Percentiles rank a stretch among this genome's conserved stretches.
These are phyloP conservation scores for Chloropicon primus DNA, from an alignment of 139 green algal genomes.

Conservation along the genomic window DNA sequence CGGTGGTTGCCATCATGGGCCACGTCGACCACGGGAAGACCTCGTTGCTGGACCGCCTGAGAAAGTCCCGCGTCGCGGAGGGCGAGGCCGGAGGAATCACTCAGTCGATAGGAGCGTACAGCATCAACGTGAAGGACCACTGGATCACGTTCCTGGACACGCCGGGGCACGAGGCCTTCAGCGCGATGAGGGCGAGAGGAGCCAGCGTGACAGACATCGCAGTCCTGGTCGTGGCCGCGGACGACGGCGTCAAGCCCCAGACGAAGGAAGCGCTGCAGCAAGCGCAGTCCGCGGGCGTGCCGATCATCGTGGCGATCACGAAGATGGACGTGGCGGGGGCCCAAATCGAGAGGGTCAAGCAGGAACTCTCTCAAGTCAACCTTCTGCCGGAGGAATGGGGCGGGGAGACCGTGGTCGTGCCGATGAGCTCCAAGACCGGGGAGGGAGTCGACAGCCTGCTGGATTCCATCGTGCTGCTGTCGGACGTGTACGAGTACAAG, in stretches of 20 bases:
- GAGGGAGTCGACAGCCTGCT: slow-evolving; percentile 62
- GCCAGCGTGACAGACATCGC: slow-evolving; percentile 89
- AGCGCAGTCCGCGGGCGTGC: slow-evolving; percentile 77
- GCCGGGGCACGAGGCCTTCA: slow-evolving; percentile 92
- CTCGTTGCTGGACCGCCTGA: slow-evolving; percentile 76
- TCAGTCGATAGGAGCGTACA: slow-evolving; percentile 90
- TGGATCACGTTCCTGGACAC: slow-evolving; percentile 95
- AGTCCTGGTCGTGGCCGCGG: slow-evolving; percentile 91
- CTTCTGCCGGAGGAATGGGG: slow-evolving; percentile 95
- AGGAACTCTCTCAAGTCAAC: slow-evolving; percentile 67
- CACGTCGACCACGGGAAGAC: slow-evolving; percentile 98
- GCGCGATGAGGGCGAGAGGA: slow-evolving; percentile 83
- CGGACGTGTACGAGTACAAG: slow-evolving; percentile 69
- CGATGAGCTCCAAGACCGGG: slow-evolving; percentile 78
- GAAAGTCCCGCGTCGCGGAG: slow-evolving; percentile 68
- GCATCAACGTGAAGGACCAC: slow-evolving; percentile 36
- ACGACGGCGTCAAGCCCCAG: slow-evolving; percentile 93
- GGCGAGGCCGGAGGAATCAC: slow-evolving; percentile 98
- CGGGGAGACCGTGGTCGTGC: slow-evolving; percentile 73
- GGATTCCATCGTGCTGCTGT: slow-evolving; percentile 63
- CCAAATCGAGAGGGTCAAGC: slow-evolving; percentile 72
- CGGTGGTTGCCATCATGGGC: slow-evolving; percentile 96
- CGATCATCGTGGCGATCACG: slow-evolving; percentile 40
- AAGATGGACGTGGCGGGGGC: slow-evolving; percentile 86
- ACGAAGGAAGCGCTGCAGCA: slow-evolving; percentile 86